These are phyloP conservation scores for Hygrophorus pudorinus DNA, from an alignment of 768 basidiomycete species.

Conservation along the genomic window DNA sequence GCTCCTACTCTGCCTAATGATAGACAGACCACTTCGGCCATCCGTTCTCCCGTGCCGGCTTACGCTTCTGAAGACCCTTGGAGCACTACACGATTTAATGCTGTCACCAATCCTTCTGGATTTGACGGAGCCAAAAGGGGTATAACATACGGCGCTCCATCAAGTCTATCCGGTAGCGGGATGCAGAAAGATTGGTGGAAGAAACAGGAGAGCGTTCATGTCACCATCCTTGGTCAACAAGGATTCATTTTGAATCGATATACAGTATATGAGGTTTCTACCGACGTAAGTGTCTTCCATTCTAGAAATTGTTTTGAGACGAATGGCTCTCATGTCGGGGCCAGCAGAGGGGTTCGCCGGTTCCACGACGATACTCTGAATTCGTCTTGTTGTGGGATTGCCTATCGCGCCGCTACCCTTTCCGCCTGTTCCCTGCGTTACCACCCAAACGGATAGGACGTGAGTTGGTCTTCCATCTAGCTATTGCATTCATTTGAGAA, in stretches of 20 bases:
- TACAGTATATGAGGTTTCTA: conserved; percentile 71
- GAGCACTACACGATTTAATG: conserved; percentile 33
- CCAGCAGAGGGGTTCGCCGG: conserved; percentile 49
- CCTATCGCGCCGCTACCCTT: conserved; percentile 81
- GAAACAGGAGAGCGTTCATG: conserved; percentile 59
- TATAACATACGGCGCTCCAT: conserved; percentile 37
- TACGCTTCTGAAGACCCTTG: conserved; percentile 65
- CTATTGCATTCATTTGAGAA: conserved; percentile 7
- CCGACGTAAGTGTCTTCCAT: conserved; percentile 47
- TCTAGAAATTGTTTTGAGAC: neutral
- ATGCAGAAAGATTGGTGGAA: conserved; percentile 84
- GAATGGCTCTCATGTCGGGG: neutral
- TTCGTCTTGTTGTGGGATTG: conserved; percentile 88
- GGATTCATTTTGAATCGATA: conserved; percentile 88
- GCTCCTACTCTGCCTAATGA: conserved; percentile 26
- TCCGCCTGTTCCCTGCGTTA: conserved; percentile 76
- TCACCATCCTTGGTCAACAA: conserved; percentile 76
- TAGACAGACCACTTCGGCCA: conserved; percentile 32
- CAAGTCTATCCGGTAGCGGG: conserved; percentile 59
- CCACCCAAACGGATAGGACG: conserved; percentile 92
- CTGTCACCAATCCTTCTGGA: conserved; percentile 5
- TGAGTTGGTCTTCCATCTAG: conserved; percentile 28
- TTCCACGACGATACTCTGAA: conserved; percentile 86
- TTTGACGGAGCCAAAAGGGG: neutral
- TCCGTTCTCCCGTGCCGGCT: conserved; percentile 36